A percentile compares a stretch with the other conserved stretches of the same genome.
Evolutionary conservation across 2,329 filamentous ascomycete genomes (phyloP).

Genomic region (Sporothrix euskadiensis): DNA sequence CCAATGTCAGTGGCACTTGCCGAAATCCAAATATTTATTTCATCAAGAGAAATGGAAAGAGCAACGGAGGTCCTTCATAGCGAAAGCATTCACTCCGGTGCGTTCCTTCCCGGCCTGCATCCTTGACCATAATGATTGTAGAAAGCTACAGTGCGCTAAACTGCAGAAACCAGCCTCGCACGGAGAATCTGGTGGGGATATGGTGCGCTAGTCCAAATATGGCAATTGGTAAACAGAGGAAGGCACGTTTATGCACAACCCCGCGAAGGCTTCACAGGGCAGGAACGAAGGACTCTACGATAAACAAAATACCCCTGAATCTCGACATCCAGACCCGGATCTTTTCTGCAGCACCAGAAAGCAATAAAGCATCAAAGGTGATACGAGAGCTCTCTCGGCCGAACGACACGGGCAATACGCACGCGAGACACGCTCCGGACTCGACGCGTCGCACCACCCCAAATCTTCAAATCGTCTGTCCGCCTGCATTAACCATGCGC

Average conservation of each 20-base stretch:
- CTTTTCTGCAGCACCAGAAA: background rate
- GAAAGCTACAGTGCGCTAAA: slow-evolving; percentile 1
- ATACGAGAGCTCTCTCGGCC: background rate
- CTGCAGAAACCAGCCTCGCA: background rate
- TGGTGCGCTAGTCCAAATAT: slow-evolving; percentile 12
- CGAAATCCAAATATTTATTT: background rate
- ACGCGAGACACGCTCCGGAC: background rate
- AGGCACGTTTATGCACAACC: slow-evolving; percentile 25
- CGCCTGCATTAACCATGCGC: slow-evolving; percentile 38
- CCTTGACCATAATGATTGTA: background rate
- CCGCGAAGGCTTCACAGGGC: slow-evolving; percentile 20
- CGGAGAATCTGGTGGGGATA: slow-evolving; percentile 14
- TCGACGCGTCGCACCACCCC: slow-evolving; percentile 6
- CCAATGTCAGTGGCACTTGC: background rate
- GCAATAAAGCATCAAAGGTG: background rate
- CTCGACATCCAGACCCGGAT: too few species aligned
- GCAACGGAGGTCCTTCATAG: background rate
- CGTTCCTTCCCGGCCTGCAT: background rate
- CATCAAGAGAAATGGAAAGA: background rate
- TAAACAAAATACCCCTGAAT: slow-evolving; percentile 10
- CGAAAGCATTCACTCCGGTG: background rate
- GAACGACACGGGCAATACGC: background rate
- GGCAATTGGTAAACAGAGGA: slow-evolving; percentile 31
- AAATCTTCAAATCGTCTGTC: background rate
- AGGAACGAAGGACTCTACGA: background rate